phyloP scores from a whole-genome alignment of 306 rosid genomes.

The Vicia faba region DNA sequence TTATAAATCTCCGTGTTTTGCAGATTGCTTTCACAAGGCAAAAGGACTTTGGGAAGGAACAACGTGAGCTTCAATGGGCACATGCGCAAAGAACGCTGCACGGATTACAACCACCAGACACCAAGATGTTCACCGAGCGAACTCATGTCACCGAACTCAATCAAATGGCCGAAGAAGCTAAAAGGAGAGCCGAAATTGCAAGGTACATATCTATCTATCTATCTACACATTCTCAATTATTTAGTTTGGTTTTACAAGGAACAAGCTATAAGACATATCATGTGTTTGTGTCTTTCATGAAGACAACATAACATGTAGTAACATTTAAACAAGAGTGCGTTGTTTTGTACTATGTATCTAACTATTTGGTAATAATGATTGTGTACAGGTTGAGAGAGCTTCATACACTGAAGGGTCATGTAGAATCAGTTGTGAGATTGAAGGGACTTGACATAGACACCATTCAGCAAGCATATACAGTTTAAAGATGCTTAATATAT shows the following conservation, averaged over 20 bases:
- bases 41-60: slow-evolving; percentile 99
- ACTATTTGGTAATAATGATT: slow-evolving; percentile 11
- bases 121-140: slow-evolving; percentile 82
- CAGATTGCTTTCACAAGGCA: slow-evolving; percentile 98
- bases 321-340: slow-evolving; percentile 30
- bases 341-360: slow-evolving; percentile 18
- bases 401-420: slow-evolving; percentile 91
- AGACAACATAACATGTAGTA: background rate
- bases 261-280: slow-evolving; percentile 16
- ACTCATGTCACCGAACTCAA: slow-evolving; percentile 84
- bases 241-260: slow-evolving; percentile 1
- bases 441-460: slow-evolving; percentile 97
- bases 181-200: slow-evolving; percentile 96
- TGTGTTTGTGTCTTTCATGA: slow-evolving; percentile 19
- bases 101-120: slow-evolving; percentile 82
- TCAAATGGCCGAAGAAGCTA: slow-evolving; percentile 98
- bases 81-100: slow-evolving; percentile 96
- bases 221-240: background rate
- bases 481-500: slow-evolving; percentile 48
- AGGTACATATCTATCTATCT: slow-evolving; percentile 48
- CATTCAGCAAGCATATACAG: slow-evolving; percentile 97
- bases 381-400: slow-evolving; percentile 82
- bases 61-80: slow-evolving; percentile 98
- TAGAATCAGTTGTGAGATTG: slow-evolving; percentile 96
- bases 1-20: slow-evolving; percentile 36